Conservation (phyloP, 2,329 filamentous ascomycete genomes). For the Scedosporium dehoogii region DNA sequence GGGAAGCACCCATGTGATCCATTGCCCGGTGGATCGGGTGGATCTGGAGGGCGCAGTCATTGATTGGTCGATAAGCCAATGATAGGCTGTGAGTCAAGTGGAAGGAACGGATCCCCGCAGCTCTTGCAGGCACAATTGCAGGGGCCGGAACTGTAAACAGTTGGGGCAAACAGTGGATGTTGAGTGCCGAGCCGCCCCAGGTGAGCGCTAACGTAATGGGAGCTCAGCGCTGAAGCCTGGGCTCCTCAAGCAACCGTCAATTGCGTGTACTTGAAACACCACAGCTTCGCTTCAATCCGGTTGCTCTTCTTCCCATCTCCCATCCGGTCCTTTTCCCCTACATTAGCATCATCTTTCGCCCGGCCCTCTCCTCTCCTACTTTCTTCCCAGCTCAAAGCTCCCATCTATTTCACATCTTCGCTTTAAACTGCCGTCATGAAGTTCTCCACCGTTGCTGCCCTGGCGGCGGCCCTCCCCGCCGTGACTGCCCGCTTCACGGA, state of each 20-base stretch:
- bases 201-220: background rate
- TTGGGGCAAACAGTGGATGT: background rate
- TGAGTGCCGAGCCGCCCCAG: background rate
- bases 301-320: background rate
- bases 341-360: background rate
- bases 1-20: background rate
- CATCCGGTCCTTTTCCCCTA: background rate
- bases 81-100: background rate
- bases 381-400: background rate
- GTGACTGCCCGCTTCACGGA: constrained; percentile 48
- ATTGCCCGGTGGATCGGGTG: background rate
- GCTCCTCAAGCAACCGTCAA: too few species aligned
- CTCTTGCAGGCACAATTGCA: background rate
- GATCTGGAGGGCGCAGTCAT: background rate
- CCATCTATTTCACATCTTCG: background rate
- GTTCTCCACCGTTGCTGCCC: constrained; percentile 38
- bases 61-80: background rate
- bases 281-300: background rate
- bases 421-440: constrained; percentile 33
- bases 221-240: too few species aligned
- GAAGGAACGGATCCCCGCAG: background rate
- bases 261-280: background rate
- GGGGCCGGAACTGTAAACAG: background rate
- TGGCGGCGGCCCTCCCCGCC: constrained; percentile 45
- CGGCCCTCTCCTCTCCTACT: background rate